A percentile compares a stretch with the other conserved stretches of the same genome.
These are phyloP conservation scores for Cruciata laevipes DNA, from an alignment of 257 asterid genomes.

Conservation along the genomic window DNA sequence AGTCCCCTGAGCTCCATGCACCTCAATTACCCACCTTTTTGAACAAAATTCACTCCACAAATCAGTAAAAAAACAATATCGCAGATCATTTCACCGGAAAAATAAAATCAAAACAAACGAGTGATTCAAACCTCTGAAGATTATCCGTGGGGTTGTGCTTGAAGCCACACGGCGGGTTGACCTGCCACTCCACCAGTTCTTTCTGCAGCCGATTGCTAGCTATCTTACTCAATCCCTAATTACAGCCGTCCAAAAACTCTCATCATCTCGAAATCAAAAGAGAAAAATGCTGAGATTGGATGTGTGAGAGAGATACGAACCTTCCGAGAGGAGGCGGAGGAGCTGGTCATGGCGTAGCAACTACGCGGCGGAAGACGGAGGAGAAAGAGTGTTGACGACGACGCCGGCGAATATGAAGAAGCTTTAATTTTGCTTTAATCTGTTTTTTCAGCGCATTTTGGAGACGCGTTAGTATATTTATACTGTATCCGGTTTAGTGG, in stretches of 20 bases:
- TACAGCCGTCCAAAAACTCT: not conserved
- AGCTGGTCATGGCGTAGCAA: conserved; percentile 30
- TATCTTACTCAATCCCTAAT: conserved; percentile 88
- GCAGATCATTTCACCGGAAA: not conserved
- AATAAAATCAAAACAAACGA: not conserved
- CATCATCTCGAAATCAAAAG: not conserved
- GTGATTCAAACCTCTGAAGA: conserved; percentile 65
- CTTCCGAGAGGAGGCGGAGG: conserved; percentile 38
- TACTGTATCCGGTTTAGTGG: not conserved
- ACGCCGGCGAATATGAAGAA: conserved; percentile 10
- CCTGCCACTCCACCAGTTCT: conserved; percentile 97
- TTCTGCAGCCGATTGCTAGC: conserved; percentile 95
- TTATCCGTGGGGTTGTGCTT: conserved; percentile 83
- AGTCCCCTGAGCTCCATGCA: conserved; percentile 45
- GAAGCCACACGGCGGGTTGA: conserved; percentile 87
- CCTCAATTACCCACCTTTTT: conserved; percentile 44
- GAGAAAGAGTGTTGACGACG: conserved; percentile 9
- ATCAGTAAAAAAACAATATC: not conserved
- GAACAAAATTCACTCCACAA: conserved; percentile 6
- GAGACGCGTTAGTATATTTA: not conserved
- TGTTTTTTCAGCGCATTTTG: not conserved
- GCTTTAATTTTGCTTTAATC: not conserved
- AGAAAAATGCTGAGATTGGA: not conserved
- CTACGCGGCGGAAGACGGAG: not conserved
- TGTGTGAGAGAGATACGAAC: conserved; percentile 9